Percentiles rank a stretch among this genome's conserved stretches.
These are phyloP conservation scores for Hypoxylon trugodes DNA, from an alignment of 495 filamentous ascomycete genomes.

Conservation along the genomic window DNA sequence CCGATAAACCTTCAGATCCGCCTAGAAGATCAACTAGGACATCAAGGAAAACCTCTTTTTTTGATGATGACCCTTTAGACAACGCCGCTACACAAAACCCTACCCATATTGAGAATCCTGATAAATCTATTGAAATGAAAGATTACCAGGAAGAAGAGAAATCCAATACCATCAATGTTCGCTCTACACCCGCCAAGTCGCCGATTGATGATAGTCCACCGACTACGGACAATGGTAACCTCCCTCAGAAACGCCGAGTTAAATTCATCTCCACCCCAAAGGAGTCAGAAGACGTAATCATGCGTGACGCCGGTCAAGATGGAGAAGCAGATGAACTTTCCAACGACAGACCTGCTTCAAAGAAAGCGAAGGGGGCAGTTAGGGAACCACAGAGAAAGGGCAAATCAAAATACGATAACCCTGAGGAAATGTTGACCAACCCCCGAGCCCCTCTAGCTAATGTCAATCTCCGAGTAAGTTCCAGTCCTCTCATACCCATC, in stretches of 20 bases:
- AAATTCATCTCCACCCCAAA: slow-evolving; percentile 1
- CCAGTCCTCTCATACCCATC: no score
- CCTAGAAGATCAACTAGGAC: slow-evolving; percentile 20
- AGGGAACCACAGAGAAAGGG: slow-evolving; percentile 16
- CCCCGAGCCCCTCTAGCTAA: slow-evolving; percentile 62
- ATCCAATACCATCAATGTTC: slow-evolving; percentile 18
- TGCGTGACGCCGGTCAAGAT: slow-evolving; percentile 33
- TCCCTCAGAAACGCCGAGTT: background rate
- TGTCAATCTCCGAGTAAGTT: slow-evolving; percentile 65
- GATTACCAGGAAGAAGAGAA: slow-evolving; percentile 1
- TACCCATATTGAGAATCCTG: background rate
- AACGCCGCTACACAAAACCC: slow-evolving; percentile 5
- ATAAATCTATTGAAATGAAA: background rate
- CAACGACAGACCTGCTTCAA: slow-evolving; percentile 6
- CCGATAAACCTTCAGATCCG: background rate
- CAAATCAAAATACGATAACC: slow-evolving; percentile 39
- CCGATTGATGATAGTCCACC: slow-evolving; percentile 17
- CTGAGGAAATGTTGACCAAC: slow-evolving; percentile 58
- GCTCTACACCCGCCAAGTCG: slow-evolving; percentile 11
- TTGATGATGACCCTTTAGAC: background rate
- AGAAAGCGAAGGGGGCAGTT: slow-evolving; percentile 25
- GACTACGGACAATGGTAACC: slow-evolving; percentile 14
- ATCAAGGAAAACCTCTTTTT: background rate
- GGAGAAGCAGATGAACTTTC: slow-evolving; percentile 21
- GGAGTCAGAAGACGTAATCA: slow-evolving; percentile 15